Evolutionary conservation across 2,329 filamentous ascomycete genomes (phyloP).

Genomic region (Phyllachora maydis): DNA sequence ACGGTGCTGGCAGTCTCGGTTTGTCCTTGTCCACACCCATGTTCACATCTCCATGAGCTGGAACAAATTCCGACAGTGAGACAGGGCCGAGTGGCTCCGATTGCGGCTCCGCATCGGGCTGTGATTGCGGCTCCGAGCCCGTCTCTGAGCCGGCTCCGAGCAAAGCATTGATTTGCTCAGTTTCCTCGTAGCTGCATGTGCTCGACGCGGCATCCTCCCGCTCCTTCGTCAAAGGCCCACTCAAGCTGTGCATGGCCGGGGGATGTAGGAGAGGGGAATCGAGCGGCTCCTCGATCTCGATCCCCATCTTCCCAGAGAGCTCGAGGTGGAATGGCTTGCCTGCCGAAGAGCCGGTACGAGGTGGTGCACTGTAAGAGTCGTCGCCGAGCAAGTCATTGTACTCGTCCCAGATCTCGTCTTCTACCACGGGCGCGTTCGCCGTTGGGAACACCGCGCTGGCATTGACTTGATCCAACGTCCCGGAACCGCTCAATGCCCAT

Average conservation of each 20-base stretch:
- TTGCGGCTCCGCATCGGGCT: too few species aligned
- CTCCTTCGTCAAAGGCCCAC: conserved; percentile 10
- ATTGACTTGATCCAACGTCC: conserved; percentile 33
- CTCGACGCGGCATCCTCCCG: conserved; percentile 22
- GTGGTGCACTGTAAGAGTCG: conserved; percentile 19
- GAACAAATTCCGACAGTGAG: conserved; percentile 19
- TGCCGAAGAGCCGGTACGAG: conserved; percentile 33
- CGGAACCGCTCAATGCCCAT: conserved; percentile 46
- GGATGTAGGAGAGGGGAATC: conserved; percentile 25
- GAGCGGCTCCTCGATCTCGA: conserved; percentile 14
- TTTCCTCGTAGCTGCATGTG: conserved; percentile 32
- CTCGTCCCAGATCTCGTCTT: conserved; percentile 89
- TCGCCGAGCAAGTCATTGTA: conserved; percentile 78
- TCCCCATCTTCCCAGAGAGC: conserved; percentile 17
- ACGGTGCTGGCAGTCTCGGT: too few species aligned
- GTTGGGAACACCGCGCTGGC: conserved; percentile 47
- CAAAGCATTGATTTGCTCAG: conserved; percentile 26
- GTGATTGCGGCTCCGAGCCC: too few species aligned
- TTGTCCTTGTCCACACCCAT: conserved; percentile 6
- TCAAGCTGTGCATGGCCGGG: conserved; percentile 10
- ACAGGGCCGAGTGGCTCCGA: conserved; percentile 21
- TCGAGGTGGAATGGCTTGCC: conserved; percentile 35
- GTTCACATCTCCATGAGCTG: conserved; percentile 17
- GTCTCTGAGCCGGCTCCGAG: conserved; percentile 18
- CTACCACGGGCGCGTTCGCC: conserved; percentile 38